Percentiles rank a stretch among this genome's conserved stretches.
These are phyloP conservation scores for Pistacia atlantica DNA, from an alignment of 345 rosid species.

Conservation along the genomic window DNA sequence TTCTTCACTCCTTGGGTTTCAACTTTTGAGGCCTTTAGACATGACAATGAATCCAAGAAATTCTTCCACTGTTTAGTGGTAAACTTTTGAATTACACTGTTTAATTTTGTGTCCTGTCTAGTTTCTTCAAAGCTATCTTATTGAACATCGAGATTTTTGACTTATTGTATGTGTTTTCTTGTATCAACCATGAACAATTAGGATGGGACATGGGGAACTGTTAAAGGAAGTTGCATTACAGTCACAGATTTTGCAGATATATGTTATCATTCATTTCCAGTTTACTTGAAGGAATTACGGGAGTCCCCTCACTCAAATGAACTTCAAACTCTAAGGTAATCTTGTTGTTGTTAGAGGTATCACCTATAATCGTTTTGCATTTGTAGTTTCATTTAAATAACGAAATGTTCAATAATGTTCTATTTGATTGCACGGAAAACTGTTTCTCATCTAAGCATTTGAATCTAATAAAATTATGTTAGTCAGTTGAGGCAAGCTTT, in stretches of 20 bases:
- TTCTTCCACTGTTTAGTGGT: conserved; percentile 72
- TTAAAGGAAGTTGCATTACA: conserved; percentile 71
- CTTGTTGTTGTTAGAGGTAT: not conserved
- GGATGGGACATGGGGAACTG: conserved; percentile 91
- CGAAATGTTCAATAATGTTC: not conserved
- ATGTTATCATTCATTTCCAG: conserved; percentile 70
- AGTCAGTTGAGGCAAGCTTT: not conserved
- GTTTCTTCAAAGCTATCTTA: not conserved
- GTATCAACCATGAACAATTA: conserved; percentile 25
- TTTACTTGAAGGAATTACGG: conserved; percentile 63
- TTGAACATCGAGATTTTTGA: not conserved
- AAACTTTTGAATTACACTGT: conserved; percentile 10
- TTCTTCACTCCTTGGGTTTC: conserved; percentile 85
- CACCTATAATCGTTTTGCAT: not conserved
- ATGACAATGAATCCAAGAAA: conserved; percentile 54
- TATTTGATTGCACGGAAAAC: not conserved
- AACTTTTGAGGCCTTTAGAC: conserved; percentile 85
- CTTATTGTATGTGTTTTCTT: not conserved
- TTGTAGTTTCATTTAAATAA: not conserved
- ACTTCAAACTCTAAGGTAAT: conserved; percentile 67
- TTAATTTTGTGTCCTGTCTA: not conserved
- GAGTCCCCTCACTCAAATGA: conserved; percentile 56
- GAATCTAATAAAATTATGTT: not conserved
- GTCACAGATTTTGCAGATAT: conserved; percentile 77
- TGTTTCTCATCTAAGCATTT: not conserved